phyloP scores from a whole-genome alignment of 2,329 filamentous ascomycete species.

The Juglanconis oblonga region DNA sequence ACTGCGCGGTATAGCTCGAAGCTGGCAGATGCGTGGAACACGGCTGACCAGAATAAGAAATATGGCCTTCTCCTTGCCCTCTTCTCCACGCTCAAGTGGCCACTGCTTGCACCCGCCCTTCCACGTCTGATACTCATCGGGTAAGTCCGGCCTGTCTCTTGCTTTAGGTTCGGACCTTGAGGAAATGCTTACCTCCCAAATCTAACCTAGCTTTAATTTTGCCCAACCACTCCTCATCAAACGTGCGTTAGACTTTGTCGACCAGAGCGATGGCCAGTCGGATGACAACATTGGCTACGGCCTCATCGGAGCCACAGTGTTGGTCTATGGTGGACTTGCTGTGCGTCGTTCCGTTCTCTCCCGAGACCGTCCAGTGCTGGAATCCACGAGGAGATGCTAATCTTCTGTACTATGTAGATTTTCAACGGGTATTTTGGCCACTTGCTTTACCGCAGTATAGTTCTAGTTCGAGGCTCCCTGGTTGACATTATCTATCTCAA shows the following conservation, averaged over 20 bases:
- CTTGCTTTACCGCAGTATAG: slow-evolving; percentile 33
- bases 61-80: neutral
- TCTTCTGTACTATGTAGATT: slow-evolving; percentile 12
- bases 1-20: neutral
- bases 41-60: neutral
- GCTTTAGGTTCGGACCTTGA: too few relatives aligned
- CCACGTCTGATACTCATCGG: neutral
- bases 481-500: slow-evolving; percentile 49
- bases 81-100: neutral
- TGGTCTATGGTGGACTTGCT: slow-evolving; percentile 41
- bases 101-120: neutral
- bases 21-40: neutral
- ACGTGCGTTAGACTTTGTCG: neutral
- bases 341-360: slow-evolving; percentile 23
- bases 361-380: too few relatives aligned
- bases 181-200: neutral
- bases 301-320: slow-evolving; percentile 37
- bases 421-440: slow-evolving; percentile 32
- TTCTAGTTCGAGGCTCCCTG: slow-evolving; percentile 34
- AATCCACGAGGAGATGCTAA: neutral
- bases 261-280: neutral
- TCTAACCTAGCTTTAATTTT: neutral
- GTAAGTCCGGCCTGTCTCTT: neutral
- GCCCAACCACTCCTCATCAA: neutral
- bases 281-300: slow-evolving; percentile 27